A percentile compares a stretch with the other conserved stretches of the same genome.
Evolutionary conservation across 192 early-diverging fungal species (phyloP).

Genomic region (Jimgerdemannia lactiflua): DNA sequence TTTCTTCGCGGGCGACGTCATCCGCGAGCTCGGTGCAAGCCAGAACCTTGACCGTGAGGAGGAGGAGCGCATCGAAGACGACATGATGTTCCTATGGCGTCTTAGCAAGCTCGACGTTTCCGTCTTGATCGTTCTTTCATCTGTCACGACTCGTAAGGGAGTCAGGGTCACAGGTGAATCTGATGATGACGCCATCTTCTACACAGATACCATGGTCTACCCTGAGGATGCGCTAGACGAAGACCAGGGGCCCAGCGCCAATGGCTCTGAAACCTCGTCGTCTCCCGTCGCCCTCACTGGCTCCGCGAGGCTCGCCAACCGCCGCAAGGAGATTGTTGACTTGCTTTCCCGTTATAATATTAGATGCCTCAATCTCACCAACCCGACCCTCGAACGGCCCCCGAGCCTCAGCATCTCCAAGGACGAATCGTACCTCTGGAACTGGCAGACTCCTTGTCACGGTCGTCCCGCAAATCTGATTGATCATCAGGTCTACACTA

Average conservation of each 20-base stretch:
- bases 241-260: background rate
- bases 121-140: conserved; percentile 8
- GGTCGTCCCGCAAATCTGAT: background rate
- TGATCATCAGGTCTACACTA: background rate
- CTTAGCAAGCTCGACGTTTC: conserved; percentile 9
- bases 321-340: background rate
- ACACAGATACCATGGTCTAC: background rate
- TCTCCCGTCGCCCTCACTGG: background rate
- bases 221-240: background rate
- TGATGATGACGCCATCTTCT: background rate
- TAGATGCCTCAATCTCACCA: background rate
- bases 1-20: conserved; percentile 21
- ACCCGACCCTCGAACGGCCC: background rate
- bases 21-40: background rate
- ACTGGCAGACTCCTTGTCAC: background rate
- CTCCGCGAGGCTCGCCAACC: background rate
- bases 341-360: background rate
- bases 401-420: background rate
- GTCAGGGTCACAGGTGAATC: background rate
- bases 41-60: background rate
- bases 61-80: conserved; percentile 16
- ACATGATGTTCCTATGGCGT: conserved; percentile 13
- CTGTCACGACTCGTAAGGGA: background rate
- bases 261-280: background rate
- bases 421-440: background rate